Evolutionary conservation across 257 asterid genomes (phyloP), one percentile per base, ranked within the genome.

Genomic region (Solanum ossicruentum): DNA sequence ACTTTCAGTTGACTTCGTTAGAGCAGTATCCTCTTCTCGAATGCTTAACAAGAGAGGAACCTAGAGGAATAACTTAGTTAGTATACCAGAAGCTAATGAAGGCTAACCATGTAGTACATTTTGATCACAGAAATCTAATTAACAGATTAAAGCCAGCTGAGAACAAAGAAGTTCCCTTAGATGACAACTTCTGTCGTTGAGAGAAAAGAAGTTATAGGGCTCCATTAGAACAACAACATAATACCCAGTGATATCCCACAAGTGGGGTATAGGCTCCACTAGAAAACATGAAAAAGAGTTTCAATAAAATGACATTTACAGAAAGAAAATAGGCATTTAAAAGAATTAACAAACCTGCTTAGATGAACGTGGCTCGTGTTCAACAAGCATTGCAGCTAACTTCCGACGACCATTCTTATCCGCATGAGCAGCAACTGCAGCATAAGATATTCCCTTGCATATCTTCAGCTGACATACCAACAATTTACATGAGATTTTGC

Each of bases 361-460:
- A 80, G 98, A 92, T 84, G 95, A 91, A 51, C 84, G 98, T 10
- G 98, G 98, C 88, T 97, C 99, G 21, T 95, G 98, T 87, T 95
- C 97, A 85, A 95, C 93, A 86, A 97, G 97, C 98, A 97, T 93
- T 75, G 99, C 97, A 89, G 98, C 98, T 89, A 97, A 88, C 93
- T 97, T 97, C 83, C 99, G 91, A 45, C 97, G 97, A 85, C 99
- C 98, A 88, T 86, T 90, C 88, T 97, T 95, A 86, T 97, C 97
- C 55, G 98, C 98, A 86, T 97, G 98, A 87, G 95, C 96, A 85
- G 98, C 98, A 85, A 95, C 97, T 52, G 98, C 99, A 81, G 99
- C 99, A 93, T 95, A 97, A 70, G 99, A 95, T 88, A 97, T 97
- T 81, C 98, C 96, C 91, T 94, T 97, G 94, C 98, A 97, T 87